Evolutionary conservation across 345 rosid species (phyloP).

Genomic region (Citrus inodora): DNA sequence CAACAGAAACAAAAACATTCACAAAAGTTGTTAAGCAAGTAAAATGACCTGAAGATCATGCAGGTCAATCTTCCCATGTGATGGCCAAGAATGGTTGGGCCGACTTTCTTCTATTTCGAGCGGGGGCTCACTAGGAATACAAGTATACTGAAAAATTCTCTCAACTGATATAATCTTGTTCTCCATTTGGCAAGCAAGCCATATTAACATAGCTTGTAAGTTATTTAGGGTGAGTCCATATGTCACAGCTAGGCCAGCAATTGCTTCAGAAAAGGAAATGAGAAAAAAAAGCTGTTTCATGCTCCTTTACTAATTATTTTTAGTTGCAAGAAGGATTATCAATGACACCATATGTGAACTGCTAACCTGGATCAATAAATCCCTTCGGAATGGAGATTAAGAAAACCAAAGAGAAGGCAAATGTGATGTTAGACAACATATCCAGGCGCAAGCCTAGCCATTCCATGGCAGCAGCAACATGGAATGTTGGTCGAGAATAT

Average conservation of each 20-base stretch:
- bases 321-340: not conserved
- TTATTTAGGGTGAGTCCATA: not conserved
- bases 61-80: not conserved
- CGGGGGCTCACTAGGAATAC: not conserved
- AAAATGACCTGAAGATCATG: slow-evolving; percentile 7
- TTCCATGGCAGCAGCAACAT: slow-evolving; percentile 26
- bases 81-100: slow-evolving; percentile 1
- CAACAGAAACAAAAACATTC: too few relatives aligned
- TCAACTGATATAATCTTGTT: not conserved
- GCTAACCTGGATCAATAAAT: not conserved
- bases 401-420: not conserved
- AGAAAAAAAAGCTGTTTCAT: not conserved
- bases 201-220: not conserved
- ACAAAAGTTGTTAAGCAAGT: not conserved
- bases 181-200: not conserved
- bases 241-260: not conserved
- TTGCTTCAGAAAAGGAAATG: not conserved
- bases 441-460: not conserved
- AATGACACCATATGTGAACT: not conserved
- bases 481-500: slow-evolving; percentile 67
- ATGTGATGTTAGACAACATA: not conserved
- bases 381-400: not conserved
- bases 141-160: slow-evolving; percentile 12
- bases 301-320: not conserved
- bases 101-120: not conserved